These are phyloP conservation scores for Agaricus subrufescens DNA, from an alignment of 768 basidiomycete genomes.

Conservation along the genomic window DNA sequence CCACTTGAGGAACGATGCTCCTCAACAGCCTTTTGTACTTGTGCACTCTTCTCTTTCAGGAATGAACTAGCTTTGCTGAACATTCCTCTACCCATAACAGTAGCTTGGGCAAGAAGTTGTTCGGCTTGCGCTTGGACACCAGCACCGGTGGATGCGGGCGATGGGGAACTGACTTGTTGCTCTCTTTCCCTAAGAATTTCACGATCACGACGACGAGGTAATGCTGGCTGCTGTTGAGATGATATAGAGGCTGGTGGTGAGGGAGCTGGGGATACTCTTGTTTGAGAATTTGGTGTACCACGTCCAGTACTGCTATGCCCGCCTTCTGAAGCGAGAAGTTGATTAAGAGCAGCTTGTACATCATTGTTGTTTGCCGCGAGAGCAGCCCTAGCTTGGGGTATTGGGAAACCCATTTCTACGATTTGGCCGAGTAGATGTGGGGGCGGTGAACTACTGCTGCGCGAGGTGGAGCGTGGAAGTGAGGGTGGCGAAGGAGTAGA, in stretches of 20 bases:
- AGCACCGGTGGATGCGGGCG: constrained; percentile 1
- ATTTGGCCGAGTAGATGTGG: constrained; percentile 90
- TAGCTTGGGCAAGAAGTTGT: constrained; percentile 77
- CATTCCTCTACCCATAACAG: constrained; percentile 77
- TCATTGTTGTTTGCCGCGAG: constrained; percentile 65
- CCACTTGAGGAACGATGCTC: constrained; percentile 43
- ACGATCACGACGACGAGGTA: constrained; percentile 6
- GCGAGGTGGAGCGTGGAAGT: constrained; percentile 13
- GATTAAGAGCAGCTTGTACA: constrained; percentile 77
- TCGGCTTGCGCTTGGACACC: constrained; percentile 67
- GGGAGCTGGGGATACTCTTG: constrained; percentile 3
- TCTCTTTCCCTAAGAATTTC: constrained; percentile 14
- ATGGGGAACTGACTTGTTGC: constrained; percentile 9
- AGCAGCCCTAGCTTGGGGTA: constrained; percentile 68
- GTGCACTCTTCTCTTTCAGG: constrained; percentile 82
- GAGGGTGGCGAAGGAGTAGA: constrained; percentile 8
- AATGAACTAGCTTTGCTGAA: constrained; percentile 82
- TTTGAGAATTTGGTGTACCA: not conserved
- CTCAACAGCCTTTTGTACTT: constrained; percentile 77
- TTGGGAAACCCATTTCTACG: constrained; percentile 93
- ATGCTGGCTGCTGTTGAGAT: constrained; percentile 10
- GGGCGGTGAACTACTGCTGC: constrained; percentile 43
- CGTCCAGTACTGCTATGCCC: constrained; percentile 4
- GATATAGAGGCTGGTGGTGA: constrained; percentile 1
- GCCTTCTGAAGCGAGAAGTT: constrained; percentile 31